A percentile compares a stretch with the other conserved stretches of the same genome.
phyloP scores from a whole-genome alignment of 2,329 filamentous ascomycete species.

The Cladophialophora exuberans region DNA sequence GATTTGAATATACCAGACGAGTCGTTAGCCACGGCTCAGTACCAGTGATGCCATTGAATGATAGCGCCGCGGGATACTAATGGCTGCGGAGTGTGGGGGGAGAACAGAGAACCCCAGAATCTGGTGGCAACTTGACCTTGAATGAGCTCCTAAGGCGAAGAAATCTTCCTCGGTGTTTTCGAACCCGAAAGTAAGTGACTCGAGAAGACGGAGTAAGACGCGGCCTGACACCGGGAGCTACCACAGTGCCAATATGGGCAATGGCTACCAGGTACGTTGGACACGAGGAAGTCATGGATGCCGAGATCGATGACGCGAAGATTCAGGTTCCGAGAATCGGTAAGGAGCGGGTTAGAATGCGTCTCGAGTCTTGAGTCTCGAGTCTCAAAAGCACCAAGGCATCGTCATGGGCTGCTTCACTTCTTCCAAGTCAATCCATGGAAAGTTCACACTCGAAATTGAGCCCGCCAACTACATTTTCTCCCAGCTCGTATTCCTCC shows the following conservation, averaged over 20 bases:
- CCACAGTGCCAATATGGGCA: too few relatives aligned
- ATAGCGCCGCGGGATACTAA: background rate
- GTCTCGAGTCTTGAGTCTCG: too few relatives aligned
- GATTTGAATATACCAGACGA: background rate
- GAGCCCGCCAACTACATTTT: too few relatives aligned
- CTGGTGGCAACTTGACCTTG: background rate
- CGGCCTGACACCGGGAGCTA: background rate
- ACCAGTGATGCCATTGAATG: background rate
- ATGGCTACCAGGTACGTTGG: too few relatives aligned
- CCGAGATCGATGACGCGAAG: background rate
- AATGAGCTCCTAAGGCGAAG: background rate
- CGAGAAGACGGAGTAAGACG: background rate
- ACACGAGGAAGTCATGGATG: too few relatives aligned
- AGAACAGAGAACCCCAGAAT: background rate
- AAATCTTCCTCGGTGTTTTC: background rate
- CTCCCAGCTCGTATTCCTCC: background rate
- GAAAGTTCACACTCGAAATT: too few relatives aligned
- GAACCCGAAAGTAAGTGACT: background rate
- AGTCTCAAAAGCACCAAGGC: too few relatives aligned
- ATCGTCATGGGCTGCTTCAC: too few relatives aligned
- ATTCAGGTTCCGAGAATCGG: background rate
- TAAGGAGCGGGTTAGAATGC: background rate
- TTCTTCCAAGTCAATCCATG: too few relatives aligned
- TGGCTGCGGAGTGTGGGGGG: conserved; percentile 1
- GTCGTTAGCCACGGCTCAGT: background rate